Percentiles rank a stretch among this genome's conserved stretches.
Evolutionary conservation across 2,329 filamentous ascomycete species (phyloP).

Genomic region (Calonectria pteridis): DNA sequence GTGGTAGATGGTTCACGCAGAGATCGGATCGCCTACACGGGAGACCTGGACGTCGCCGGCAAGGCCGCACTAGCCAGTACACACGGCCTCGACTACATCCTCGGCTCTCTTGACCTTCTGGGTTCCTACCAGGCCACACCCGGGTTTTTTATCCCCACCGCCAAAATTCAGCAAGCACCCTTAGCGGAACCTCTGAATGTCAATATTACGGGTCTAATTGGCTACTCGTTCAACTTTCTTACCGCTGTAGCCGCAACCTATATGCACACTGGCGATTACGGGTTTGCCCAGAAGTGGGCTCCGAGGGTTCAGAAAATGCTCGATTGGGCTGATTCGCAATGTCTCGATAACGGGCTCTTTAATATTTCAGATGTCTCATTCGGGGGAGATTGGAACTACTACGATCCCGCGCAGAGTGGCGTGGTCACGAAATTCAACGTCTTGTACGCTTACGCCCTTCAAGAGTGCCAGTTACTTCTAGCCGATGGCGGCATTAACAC

Average conservation of each 20-base stretch:
- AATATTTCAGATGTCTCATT: conserved; percentile 43
- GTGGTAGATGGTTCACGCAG: conserved; percentile 52
- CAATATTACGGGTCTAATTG: conserved; percentile 49
- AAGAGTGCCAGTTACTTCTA: conserved; percentile 38
- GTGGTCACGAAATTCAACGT: conserved; percentile 49
- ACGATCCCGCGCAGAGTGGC: conserved; percentile 47
- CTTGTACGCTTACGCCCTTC: conserved; percentile 48
- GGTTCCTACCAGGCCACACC: conserved; percentile 37
- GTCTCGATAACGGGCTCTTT: conserved; percentile 38
- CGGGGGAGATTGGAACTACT: conserved; percentile 52
- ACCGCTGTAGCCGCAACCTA: conserved; percentile 46
- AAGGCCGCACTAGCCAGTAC: conserved; percentile 45
- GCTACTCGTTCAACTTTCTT: conserved; percentile 46
- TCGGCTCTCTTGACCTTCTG: conserved; percentile 45
- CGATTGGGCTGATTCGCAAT: conserved; percentile 46
- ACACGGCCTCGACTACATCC: conserved; percentile 40
- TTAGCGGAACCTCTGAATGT: conserved; percentile 31
- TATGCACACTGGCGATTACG: conserved; percentile 43
- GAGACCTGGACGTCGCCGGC: conserved; percentile 48
- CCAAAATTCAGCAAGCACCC: conserved; percentile 46
- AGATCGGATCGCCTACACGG: conserved; percentile 49
- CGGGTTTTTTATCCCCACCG: conserved; percentile 14
- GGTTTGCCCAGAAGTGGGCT: conserved; percentile 46
- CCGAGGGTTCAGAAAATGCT: conserved; percentile 46
- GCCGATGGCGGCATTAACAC: conserved; percentile 36